Evolutionary conservation across 768 basidiomycete species (phyloP).

Genomic region (Boletus coccyginus): DNA sequence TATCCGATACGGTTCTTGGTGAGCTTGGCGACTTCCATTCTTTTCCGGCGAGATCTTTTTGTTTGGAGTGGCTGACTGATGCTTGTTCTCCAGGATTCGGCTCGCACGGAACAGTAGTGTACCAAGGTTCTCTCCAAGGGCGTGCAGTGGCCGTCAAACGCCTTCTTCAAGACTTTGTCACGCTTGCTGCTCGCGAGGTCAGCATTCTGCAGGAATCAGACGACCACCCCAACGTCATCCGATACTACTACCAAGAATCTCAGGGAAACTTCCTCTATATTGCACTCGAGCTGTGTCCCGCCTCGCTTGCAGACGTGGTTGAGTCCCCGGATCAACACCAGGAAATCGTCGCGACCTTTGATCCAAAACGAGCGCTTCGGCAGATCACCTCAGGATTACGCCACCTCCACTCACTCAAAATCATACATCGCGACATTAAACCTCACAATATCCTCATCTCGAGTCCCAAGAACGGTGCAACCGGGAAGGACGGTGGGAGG

Average conservation of each 20-base stretch:
- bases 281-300: conserved; percentile 92
- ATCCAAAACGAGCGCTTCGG: conserved; percentile 81
- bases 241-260: conserved; percentile 96
- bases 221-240: conserved; percentile 97
- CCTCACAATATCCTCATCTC: conserved; percentile 96
- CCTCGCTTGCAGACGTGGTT: conserved; percentile 83
- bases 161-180: conserved; percentile 91
- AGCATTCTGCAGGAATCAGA: conserved; percentile 94
- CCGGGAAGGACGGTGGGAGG: conserved; percentile 44
- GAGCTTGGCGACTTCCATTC: conserved; percentile 20
- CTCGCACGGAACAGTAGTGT: conserved; percentile 96
- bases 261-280: conserved; percentile 95
- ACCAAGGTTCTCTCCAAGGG: conserved; percentile 91
- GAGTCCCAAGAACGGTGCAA: conserved; percentile 52
- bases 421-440: conserved; percentile 98
- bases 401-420: conserved; percentile 90
- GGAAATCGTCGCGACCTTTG: conserved; percentile 77
- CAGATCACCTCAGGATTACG: conserved; percentile 87
- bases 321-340: conserved; percentile 75
- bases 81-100: conserved; percentile 67
- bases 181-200: conserved; percentile 91
- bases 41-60: background rate
- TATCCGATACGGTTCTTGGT: conserved; percentile 79
- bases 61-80: conserved; percentile 5
- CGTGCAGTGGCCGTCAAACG: conserved; percentile 99